phyloP scores from a whole-genome alignment of 331 rosid species.

The Pyrus hybrid region DNA sequence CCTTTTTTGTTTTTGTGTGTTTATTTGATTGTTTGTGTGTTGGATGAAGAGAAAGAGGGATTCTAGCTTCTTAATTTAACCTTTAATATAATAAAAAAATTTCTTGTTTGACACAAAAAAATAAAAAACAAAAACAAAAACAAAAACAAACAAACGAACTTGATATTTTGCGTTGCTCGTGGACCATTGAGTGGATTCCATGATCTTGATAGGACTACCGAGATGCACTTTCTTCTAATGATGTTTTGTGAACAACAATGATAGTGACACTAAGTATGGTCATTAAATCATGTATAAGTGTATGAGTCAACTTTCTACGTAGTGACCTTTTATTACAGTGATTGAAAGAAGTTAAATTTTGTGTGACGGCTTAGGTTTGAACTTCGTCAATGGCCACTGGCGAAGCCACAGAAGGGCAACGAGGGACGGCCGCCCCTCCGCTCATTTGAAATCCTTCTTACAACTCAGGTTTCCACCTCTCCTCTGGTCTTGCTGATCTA shows the following conservation, averaged over 20 bases:
- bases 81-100: not conserved
- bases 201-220: not conserved
- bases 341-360: rapidly evolving
- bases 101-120: rapidly evolving
- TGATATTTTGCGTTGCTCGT: not conserved
- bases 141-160: too few relatives aligned
- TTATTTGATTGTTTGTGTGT: too few relatives aligned
- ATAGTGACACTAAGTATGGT: not conserved
- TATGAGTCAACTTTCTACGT: too few relatives aligned
- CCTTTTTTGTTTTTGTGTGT: not conserved
- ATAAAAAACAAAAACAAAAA: too few relatives aligned
- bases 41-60: not conserved
- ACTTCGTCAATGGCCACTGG: too few relatives aligned
- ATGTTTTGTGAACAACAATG: not conserved
- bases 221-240: not conserved
- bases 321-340: rapidly evolving
- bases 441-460: too few relatives aligned
- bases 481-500: too few relatives aligned
- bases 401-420: too few relatives aligned
- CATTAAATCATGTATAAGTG: not conserved
- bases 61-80: too few relatives aligned
- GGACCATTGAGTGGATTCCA: not conserved
- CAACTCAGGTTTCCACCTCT: too few relatives aligned
- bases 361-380: rapidly evolving
- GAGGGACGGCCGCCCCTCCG: too few relatives aligned